Evolutionary conservation across 768 basidiomycete genomes (phyloP).

Genomic region (Xerocomus brunneocitrinus): DNA sequence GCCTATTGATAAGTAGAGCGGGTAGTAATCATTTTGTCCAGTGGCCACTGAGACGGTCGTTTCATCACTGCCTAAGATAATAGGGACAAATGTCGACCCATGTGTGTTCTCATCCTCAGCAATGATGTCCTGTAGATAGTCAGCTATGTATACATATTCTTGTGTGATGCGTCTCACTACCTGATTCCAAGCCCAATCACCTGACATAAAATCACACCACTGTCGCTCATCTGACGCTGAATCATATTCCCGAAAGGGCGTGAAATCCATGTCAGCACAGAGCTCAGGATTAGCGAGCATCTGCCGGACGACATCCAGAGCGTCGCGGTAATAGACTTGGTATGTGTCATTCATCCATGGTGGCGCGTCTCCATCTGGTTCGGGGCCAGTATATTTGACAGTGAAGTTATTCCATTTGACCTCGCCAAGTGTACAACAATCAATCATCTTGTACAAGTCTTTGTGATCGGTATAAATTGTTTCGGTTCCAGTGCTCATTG

Average conservation of each 20-base stretch:
- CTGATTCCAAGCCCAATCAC: constrained; percentile 2
- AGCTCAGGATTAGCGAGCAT: neutral
- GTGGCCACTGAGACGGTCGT: constrained; percentile 15
- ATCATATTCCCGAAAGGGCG: neutral
- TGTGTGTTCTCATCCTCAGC: no score
- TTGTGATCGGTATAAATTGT: no score
- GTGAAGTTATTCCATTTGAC: no score
- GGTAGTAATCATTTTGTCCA: constrained; percentile 12
- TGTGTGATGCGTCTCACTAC: neutral
- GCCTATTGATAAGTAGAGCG: constrained; percentile 12
- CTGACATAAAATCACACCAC: neutral
- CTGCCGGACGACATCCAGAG: neutral
- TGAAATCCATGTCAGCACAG: neutral
- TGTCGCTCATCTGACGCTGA: neutral
- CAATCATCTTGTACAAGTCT: no score
- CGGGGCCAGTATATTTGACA: no score
- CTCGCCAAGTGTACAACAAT: no score
- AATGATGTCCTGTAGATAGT: no score
- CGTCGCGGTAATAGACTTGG: neutral
- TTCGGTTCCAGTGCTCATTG: no score
- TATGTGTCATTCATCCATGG: neutral
- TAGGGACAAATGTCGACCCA: constrained; percentile 6
- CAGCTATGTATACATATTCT: no score
- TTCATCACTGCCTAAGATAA: constrained; percentile 15
- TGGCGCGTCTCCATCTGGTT: no score